Percentiles rank a stretch among this genome's conserved stretches.
These are phyloP conservation scores for Thraustotheca clavata DNA, from an alignment of 352 stramenopile species.

Conservation along the genomic window DNA sequence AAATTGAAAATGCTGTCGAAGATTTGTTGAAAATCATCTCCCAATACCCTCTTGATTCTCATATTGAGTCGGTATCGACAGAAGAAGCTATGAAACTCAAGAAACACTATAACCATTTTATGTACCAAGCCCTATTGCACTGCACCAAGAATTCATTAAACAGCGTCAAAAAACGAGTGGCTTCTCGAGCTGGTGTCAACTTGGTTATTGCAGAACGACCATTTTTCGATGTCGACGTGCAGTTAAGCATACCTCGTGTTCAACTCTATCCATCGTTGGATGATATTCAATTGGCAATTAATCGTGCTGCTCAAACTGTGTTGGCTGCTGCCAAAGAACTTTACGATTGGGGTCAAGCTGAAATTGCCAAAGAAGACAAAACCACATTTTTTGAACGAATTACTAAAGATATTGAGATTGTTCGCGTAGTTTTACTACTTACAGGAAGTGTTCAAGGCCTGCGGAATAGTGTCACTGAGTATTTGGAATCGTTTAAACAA, in stretches of 20 bases:
- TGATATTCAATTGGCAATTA: conserved; percentile 97
- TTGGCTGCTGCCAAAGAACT: conserved; percentile 96
- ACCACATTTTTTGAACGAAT: conserved; percentile 97
- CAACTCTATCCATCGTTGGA: conserved; percentile 94
- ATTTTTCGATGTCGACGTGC: conserved; percentile 98
- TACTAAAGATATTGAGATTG: conserved; percentile 98
- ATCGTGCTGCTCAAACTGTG: conserved; percentile 94
- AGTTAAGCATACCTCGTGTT: conserved; percentile 91
- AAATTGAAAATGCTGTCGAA: conserved; percentile 97
- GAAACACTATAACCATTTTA: conserved; percentile 99
- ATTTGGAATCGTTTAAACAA: conserved; percentile 90
- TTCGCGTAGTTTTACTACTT: conserved; percentile 94
- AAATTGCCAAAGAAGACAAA: conserved; percentile 40
- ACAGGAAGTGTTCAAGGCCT: conserved; percentile 96
- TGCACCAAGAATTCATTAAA: conserved; percentile 98
- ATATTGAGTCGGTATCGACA: conserved; percentile 89
- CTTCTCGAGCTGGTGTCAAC: conserved; percentile 78
- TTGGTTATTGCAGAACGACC: conserved; percentile 90
- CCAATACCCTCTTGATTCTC: conserved; percentile 92
- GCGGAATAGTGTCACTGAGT: conserved; percentile 96
- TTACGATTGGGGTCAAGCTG: conserved; percentile 89
- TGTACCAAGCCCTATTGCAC: conserved; percentile 96
- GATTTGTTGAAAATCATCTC: conserved; percentile 96
- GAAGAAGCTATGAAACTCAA: conserved; percentile 95
- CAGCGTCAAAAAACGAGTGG: conserved; percentile 97